These are phyloP conservation scores for Diaporthe amygdali DNA, from an alignment of 2,329 filamentous ascomycete genomes.

Conservation along the genomic window DNA sequence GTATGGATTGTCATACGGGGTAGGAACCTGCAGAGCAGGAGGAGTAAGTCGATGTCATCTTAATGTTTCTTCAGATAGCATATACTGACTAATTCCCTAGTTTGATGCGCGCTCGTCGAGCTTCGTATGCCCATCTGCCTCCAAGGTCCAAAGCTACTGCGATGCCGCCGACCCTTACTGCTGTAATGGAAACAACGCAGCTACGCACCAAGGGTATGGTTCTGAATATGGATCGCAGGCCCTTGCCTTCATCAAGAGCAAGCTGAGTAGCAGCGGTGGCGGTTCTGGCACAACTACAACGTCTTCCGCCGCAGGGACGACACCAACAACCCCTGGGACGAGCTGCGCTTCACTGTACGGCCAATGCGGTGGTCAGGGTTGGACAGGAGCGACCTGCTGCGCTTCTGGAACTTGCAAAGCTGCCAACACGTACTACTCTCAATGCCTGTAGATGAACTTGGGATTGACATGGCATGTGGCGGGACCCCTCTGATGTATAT, in stretches of 20 bases:
- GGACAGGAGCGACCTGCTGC: constrained; percentile 11
- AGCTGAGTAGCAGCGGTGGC: constrained; percentile 13
- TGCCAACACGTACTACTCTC: constrained; percentile 20
- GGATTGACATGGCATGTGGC: not conserved
- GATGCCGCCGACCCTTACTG: constrained; percentile 69
- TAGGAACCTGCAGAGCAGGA: constrained; percentile 61
- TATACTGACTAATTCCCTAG: constrained; percentile 38
- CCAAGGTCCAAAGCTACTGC: constrained; percentile 66
- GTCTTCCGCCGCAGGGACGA: not conserved
- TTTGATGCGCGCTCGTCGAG: constrained; percentile 64
- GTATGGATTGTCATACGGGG: constrained; percentile 60
- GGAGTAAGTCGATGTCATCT: constrained; percentile 54
- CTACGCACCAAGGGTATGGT: constrained; percentile 68
- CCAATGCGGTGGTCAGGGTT: constrained; percentile 17
- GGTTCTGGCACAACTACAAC: constrained; percentile 7
- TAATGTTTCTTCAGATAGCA: not conserved
- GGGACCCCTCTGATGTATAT: not conserved
- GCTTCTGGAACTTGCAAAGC: constrained; percentile 15
- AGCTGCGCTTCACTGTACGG: constrained; percentile 17
- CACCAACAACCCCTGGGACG: constrained; percentile 6
- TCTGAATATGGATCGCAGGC: constrained; percentile 65
- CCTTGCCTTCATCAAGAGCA: constrained; percentile 60
- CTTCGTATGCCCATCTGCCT: constrained; percentile 60
- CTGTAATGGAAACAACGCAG: constrained; percentile 66
- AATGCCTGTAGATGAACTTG: not conserved